Base-by-base conservation (phyloP, 345 rosid genomes). In the Melaleuca quinquenervia region DNA sequence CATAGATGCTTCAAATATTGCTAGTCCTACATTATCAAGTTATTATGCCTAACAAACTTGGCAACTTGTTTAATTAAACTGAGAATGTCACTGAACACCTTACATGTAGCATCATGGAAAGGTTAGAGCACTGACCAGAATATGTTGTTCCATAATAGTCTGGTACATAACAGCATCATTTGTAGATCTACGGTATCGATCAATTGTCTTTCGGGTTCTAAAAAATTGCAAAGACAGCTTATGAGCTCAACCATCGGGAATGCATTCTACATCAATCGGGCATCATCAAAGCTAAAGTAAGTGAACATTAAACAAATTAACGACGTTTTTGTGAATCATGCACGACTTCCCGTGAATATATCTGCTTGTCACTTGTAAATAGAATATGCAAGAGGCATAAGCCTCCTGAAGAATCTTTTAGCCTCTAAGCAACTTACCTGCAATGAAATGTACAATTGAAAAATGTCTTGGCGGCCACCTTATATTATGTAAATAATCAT, bases 171-270 rank as follows among this genome's bases (percentile, higher is more conserved):
- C 87, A 75, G 22, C 86, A n/a, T 88, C 91, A 36, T 82, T 87
- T 45, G 85, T 84, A 87, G 85, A 62, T 51, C 87, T 89, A 2
- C 11, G n/a, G 83, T 93, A 93, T 83, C 93, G 90, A 20, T 93
- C 92, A 49, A 93, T 84, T 1, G 90, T 91, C 82, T 82, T 89
- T 51, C 88, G 84, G 86, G 90, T 86, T 52, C 95, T 95, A 89
- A 78, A 85, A 48, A 48, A 85, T 48, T 53, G 29, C 50, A 84
- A 82, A 82, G 24, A n/a, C 1, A n/a, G 32, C 64, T 26, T 26
- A 58, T 58, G 64, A 58, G 64, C 64, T 58, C 32, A 6, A 32
- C 64, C 64, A n/a, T 32, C 27, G 6, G 64, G 15, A n/a, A 58
- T 11, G 6, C 64, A 58, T n/a, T 12, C 64, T n/a, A 29, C 70